Evolutionary conservation across 768 basidiomycete genomes (phyloP), one percentile per base, ranked within the genome.

Genomic region (Auriculariales sp.): DNA sequence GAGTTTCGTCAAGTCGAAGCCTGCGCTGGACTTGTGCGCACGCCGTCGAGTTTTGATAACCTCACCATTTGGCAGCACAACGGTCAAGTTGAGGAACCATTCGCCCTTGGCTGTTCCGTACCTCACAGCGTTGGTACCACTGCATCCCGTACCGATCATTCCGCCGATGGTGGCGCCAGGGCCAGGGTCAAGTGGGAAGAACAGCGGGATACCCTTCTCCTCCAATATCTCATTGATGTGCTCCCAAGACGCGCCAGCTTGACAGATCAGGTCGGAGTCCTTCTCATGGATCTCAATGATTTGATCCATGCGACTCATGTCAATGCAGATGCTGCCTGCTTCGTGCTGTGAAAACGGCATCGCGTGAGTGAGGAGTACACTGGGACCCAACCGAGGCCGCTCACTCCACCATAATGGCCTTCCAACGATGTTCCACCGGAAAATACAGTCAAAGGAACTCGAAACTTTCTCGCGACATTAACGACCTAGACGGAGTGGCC

Each of bases 71-170:
- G 89, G 86, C 27, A 92, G 76, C 0, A 92, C 88, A 3, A 84
- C 87, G 0, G 87, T 91, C 33, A 83, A 64, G 57, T 86, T 90
- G 46, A 90, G 67, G 59, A 89, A 86, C 87, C 88, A 90, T 64
- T 91, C 89, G 0, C 74, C 82, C 61, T 81, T 83, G 4, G 89
- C 88, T 12, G 89, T 91, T 47, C 87, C 90, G 62, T 90, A 92
- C 53, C 86, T 70, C 7, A 87, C 84, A 17, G 85, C 83, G 58
- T 86, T 86, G 15, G 84, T 90, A 47, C 87, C 88, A 46, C 78
- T 81, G 58, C 87, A 91, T 7, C 87, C 86, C 2, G 88, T 92
- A 7, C 81, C 81, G 47, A 86, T 79, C 87, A 90, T 91, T 4
- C 89, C 87, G 10, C 88, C 89, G 53, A 90, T 87, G 12, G 86